Evolutionary conservation across 2,329 filamentous ascomycete species (phyloP), one percentile per base, ranked within the genome.

Genomic region (Bipolaris sorokiniana): DNA sequence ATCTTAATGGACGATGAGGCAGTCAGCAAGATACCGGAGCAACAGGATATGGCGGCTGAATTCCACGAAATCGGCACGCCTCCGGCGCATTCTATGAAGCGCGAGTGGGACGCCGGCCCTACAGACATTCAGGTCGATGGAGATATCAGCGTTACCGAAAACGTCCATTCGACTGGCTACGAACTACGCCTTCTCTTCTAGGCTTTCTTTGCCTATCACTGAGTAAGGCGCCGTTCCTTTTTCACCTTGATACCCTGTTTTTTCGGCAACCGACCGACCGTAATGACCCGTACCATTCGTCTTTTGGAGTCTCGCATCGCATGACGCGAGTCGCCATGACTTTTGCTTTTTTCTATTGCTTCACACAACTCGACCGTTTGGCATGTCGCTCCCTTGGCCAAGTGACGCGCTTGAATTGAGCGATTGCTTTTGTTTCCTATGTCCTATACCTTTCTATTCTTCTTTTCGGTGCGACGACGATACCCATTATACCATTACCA

Each of bases 1-100:
- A 87, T 98, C 53, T 86, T 96, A 70, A 84, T 98, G 67, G 95
- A 98, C 69, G 92, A 98, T 70, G 92, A 97, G 61, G 88, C 96
- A 46, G 86, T 98, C 31, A 85, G 85, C 42, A 90, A 94, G 74
- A 81, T 98, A 50, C 85, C 87, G 1, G 95, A 99, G 78, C 93
- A 92, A 31, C 92, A 98, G 76, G 94, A 97, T 70, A 95, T 98
- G 89, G 80, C 84, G 36, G 84, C 85, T 40, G 86, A 89, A 66
- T 85, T 88, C 56, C 83, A 90, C 55, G 88, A 95, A 65, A 81
- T 90, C 42, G 66, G 63, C 63, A 79, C 54, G n/a, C 66, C 72
- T 26, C 73, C 79, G 48, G 74, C 80, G 49, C 76, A 67, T 56
- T 76, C 68, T 41, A 78, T 76, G 71, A 85, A 80, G 72, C 81